Evolutionary conservation across 2,329 filamentous ascomycete species (phyloP).

Genomic region (Colletotrichum neosansevieriae): DNA sequence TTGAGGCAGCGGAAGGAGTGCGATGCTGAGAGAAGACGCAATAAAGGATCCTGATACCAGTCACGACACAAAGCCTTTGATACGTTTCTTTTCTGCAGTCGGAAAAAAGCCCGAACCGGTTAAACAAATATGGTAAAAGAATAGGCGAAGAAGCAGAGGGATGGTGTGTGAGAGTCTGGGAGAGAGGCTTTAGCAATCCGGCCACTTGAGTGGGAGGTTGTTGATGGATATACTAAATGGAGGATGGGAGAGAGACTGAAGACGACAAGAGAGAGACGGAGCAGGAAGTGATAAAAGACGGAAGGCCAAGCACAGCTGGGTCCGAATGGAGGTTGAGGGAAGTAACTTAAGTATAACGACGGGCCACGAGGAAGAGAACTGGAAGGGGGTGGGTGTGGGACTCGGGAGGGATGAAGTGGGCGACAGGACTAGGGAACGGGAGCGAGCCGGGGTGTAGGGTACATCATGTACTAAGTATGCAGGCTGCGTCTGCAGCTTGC

Average conservation of each 20-base stretch:
- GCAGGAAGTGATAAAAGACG: conserved; percentile 38
- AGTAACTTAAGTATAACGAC: conserved; percentile 39
- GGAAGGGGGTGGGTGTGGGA: not conserved
- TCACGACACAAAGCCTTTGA: conserved; percentile 39
- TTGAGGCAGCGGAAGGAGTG: conserved; percentile 26
- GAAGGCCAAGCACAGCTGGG: conserved; percentile 36
- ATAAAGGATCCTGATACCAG: conserved; percentile 38
- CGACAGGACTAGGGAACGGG: conserved; percentile 26
- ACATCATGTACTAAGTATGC: conserved; percentile 11
- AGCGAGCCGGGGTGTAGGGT: conserved; percentile 24
- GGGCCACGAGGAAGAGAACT: conserved; percentile 28
- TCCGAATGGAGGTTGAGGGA: conserved; percentile 30
- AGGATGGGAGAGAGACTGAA: conserved; percentile 1
- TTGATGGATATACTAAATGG: conserved; percentile 30
- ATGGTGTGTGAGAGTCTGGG: not conserved
- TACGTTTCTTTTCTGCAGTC: conserved; percentile 5
- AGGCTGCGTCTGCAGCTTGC: not conserved
- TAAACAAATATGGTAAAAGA: conserved; percentile 37
- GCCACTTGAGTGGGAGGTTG: conserved; percentile 20
- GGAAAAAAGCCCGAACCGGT: conserved; percentile 28
- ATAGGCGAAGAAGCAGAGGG: conserved; percentile 33
- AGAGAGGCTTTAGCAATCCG: conserved; percentile 26
- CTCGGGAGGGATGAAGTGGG: conserved; percentile 12
- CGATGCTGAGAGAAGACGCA: conserved; percentile 25
- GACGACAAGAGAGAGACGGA: conserved; percentile 32